Percentiles rank a stretch among this genome's conserved stretches.
Evolutionary conservation across 768 basidiomycete genomes (phyloP).

Genomic region (Lyophyllum atratum): DNA sequence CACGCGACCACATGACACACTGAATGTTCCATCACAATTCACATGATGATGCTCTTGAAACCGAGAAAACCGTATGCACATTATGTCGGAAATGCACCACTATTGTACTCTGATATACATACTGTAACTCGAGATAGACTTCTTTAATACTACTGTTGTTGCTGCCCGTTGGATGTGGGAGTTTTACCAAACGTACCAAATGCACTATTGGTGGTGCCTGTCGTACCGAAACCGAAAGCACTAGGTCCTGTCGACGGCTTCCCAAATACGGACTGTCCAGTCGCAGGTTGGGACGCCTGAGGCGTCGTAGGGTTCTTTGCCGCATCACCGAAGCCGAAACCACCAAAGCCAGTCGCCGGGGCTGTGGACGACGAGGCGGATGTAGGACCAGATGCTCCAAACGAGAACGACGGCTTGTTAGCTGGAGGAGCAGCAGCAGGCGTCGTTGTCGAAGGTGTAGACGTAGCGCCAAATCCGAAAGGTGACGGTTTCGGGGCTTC

Average conservation of each 20-base stretch:
- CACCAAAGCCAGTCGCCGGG: slow-evolving; percentile 3
- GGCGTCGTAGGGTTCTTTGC: slow-evolving; percentile 21
- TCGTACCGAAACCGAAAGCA: slow-evolving; percentile 33
- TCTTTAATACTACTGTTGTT: slow-evolving; percentile 20
- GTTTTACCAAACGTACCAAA: slow-evolving; percentile 21
- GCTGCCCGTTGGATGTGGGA: slow-evolving; percentile 24
- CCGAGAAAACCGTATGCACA: background rate
- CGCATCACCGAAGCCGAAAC: slow-evolving; percentile 16
- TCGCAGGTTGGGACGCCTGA: slow-evolving; percentile 28
- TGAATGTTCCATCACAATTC: background rate
- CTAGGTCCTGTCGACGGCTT: slow-evolving; percentile 19
- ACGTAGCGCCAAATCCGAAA: slow-evolving; percentile 12
- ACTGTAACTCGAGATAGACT: slow-evolving; percentile 4
- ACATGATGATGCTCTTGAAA: background rate
- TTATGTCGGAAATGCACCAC: slow-evolving; percentile 6
- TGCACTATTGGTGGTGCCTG: background rate
- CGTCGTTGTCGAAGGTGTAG: slow-evolving; percentile 4
- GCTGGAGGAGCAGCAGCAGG: background rate
- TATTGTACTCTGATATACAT: slow-evolving; percentile 20
- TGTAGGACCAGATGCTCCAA: slow-evolving; percentile 11
- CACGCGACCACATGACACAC: slow-evolving; percentile 6
- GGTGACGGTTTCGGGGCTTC: slow-evolving; percentile 18
- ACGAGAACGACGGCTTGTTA: slow-evolving; percentile 15
- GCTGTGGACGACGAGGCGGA: slow-evolving; percentile 3
- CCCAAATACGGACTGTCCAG: slow-evolving; percentile 20